Base-by-base conservation (phyloP, 176 grass and related monocot species). In the Oryza rufipogon region DNA sequence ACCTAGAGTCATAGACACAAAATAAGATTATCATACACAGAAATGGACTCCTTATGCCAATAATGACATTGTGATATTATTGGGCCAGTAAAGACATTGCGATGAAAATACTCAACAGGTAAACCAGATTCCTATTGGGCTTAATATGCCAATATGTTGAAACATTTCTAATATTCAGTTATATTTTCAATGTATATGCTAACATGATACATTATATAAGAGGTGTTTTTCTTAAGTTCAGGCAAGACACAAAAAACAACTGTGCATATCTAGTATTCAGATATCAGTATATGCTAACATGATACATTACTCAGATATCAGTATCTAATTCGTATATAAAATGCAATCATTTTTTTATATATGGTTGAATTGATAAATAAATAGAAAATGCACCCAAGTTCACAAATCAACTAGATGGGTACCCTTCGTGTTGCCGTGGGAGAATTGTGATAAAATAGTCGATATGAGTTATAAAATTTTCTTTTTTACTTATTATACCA, bases 1-100 rank as follows among this genome's bases (percentile, higher is more conserved):
- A 92, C 90, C 83, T 89, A 79, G 19, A 78, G 46, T 45, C 68
- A 72, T 77, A 78, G 32, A n/a, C 4, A 64, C n/a, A 44, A 74
- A 74, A 14, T 26, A 76, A 81, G 11, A 47, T 65, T 45, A 49
- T 54, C 52, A 71, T 34, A 30, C 42, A 66, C 39, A 17, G 71
- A 1, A 70, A 32, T 5, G 60, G 61, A n/a, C 39, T 41, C 39
- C 38, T 39, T 6, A 38, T 38, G 36, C 36, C 36, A 38, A 38
- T 38, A 1, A 41, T 41, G 39, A 41, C 7, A 41, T 6, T 25
- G 20, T 19, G 3, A 51, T 51, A 51, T 15, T 51, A 51, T 51
- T 51, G 45, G 42, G 41, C 5, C 7, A 52, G 20, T 19, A 3
- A 52, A 52, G 20, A 12, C 60, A 16, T 2, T 68, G 0, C 10